These are phyloP conservation scores for Linnemannia elongata DNA, from an alignment of 192 early-diverging fungal genomes.

Conservation along the genomic window DNA sequence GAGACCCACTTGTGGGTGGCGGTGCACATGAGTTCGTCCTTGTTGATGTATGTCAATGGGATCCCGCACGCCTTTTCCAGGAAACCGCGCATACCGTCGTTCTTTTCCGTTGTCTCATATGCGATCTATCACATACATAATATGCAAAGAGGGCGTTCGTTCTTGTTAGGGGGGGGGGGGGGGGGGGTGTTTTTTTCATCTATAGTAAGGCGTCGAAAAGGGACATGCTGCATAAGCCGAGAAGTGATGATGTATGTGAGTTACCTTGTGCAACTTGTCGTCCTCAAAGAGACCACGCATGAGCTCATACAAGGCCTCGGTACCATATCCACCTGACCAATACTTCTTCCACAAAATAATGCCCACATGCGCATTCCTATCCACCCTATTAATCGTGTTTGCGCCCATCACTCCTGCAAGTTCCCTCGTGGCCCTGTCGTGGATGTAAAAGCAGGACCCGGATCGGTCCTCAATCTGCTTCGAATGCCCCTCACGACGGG, in stretches of 20 bases:
- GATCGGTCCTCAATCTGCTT: slow-evolving; percentile 18
- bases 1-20: slow-evolving; percentile 34
- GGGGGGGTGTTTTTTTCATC: too few species aligned
- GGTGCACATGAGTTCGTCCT: slow-evolving; percentile 37
- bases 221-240: not conserved
- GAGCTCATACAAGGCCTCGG: slow-evolving; percentile 46
- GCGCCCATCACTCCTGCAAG: slow-evolving; percentile 42
- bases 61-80: slow-evolving; percentile 36
- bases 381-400: slow-evolving; percentile 19
- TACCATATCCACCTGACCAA: slow-evolving; percentile 48
- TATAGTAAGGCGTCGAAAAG: too few species aligned
- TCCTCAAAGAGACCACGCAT: slow-evolving; percentile 53
- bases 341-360: slow-evolving; percentile 53
- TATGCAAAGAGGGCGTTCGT: not conserved
- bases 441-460: slow-evolving; percentile 39
- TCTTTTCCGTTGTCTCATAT: slow-evolving; percentile 47
- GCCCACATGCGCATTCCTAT: slow-evolving; percentile 39
- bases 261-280: slow-evolving; percentile 55
- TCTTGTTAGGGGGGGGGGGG: too few species aligned
- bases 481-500: slow-evolving; percentile 34
- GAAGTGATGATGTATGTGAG: not conserved
- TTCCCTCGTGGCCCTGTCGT: slow-evolving; percentile 35
- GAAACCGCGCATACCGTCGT: slow-evolving; percentile 45
- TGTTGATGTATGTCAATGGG: slow-evolving; percentile 27
- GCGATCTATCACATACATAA: slow-evolving; percentile 11